These are phyloP conservation scores for Collybia nuda DNA, from an alignment of 768 basidiomycete genomes.

Conservation along the genomic window DNA sequence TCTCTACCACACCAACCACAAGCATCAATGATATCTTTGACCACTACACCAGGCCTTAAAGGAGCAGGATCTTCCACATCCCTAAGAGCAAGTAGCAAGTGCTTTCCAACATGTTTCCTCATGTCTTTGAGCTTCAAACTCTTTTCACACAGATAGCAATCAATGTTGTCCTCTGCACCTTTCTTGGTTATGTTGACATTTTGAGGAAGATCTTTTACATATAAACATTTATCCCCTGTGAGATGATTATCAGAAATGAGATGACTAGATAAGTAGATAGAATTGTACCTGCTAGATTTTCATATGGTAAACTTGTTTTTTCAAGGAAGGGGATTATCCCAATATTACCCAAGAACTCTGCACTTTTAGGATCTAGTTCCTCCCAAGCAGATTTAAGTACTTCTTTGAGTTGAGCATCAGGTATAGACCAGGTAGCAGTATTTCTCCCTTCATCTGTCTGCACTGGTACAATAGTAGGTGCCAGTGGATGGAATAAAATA, in stretches of 20 bases:
- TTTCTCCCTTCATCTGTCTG: not conserved
- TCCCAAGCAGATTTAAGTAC: not conserved
- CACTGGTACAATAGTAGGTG: no score
- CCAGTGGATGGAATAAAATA: no score
- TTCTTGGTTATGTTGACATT: not conserved
- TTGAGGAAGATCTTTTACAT: not conserved
- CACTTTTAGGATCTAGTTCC: not conserved
- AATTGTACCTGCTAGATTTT: no score
- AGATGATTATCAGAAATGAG: no score
- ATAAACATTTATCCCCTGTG: no score
- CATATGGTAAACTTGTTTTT: no score
- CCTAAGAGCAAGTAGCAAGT: slow-evolving; percentile 1
- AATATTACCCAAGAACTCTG: not conserved
- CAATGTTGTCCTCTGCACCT: not conserved
- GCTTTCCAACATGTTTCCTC: slow-evolving; percentile 1
- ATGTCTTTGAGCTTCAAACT: not conserved
- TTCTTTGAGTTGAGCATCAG: not conserved
- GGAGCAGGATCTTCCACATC: not conserved
- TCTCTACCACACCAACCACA: slow-evolving; percentile 3
- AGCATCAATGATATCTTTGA: not conserved
- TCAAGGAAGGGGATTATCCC: no score
- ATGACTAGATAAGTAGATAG: no score
- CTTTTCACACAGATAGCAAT: not conserved
- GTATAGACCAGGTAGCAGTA: not conserved
- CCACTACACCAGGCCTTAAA: not conserved